phyloP scores from a whole-genome alignment of 768 basidiomycete genomes.

The Neoboletus brunneissimus region DNA sequence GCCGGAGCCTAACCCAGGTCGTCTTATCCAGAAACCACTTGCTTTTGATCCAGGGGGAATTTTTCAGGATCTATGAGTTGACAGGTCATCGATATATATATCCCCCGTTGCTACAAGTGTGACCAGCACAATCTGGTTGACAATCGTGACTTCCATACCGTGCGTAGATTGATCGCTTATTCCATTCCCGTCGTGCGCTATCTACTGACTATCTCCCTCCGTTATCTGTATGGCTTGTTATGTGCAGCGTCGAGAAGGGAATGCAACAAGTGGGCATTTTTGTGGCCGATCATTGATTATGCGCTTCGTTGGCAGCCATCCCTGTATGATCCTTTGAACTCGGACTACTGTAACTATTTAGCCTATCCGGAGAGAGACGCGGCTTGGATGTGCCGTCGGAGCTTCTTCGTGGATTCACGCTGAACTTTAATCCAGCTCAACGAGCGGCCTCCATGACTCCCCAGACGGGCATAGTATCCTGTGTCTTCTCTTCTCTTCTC shows the following conservation, averaged over 20 bases:
- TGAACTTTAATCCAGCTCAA: neutral
- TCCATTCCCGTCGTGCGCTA: neutral
- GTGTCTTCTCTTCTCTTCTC: neutral
- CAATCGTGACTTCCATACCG: neutral
- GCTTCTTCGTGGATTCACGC: neutral
- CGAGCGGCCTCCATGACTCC: neutral
- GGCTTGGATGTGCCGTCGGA: neutral
- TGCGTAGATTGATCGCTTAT: neutral
- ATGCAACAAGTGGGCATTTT: neutral
- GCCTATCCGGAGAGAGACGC: neutral
- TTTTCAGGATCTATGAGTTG: neutral
- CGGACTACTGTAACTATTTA: neutral
- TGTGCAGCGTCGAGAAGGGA: neutral
- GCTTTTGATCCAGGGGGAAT: neutral
- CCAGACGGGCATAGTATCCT: neutral
- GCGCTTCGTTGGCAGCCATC: neutral
- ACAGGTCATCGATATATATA: neutral
- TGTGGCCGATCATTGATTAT: conserved; percentile 1
- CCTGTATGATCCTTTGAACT: neutral
- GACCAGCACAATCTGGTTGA: neutral
- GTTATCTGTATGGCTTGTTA: neutral
- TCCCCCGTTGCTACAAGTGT: neutral
- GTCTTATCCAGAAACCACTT: neutral
- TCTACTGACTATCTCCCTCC: no score
- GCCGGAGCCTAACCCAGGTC: neutral